phyloP scores from a whole-genome alignment of 176 grass and related monocot genomes.

The Thalia dealbata region DNA sequence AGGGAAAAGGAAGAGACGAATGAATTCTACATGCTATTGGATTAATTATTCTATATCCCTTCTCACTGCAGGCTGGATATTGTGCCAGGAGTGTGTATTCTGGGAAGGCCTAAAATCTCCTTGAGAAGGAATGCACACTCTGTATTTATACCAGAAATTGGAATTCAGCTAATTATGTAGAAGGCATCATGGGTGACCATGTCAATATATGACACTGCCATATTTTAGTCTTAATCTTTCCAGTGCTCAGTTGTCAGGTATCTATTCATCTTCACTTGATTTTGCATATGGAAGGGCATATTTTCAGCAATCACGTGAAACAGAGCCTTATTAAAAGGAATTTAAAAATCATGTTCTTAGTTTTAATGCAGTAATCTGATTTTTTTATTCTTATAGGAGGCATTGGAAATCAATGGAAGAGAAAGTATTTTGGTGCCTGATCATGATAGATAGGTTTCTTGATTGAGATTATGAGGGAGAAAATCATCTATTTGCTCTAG shows the following conservation, averaged over 20 bases:
- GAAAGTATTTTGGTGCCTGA: not conserved
- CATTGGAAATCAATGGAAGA: not conserved
- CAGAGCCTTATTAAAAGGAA: not conserved
- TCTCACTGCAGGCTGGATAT: not conserved
- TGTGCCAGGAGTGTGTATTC: not conserved
- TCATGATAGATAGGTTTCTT: not conserved
- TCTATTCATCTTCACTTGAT: not conserved
- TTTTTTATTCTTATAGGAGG: not conserved
- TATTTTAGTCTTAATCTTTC: not conserved
- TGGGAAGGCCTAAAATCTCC: not conserved
- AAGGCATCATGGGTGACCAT: not conserved
- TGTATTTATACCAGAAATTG: not conserved
- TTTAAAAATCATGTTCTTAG: not conserved
- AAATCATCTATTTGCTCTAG: not conserved
- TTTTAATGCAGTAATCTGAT: not conserved
- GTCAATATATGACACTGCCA: not conserved
- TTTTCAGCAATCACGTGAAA: too few relatives aligned
- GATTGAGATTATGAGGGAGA: not conserved
- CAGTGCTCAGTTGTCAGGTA: not conserved
- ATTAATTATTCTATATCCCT: not conserved
- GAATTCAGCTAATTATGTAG: not conserved
- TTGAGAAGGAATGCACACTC: not conserved
- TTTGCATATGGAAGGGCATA: not conserved
- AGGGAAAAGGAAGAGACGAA: not conserved
- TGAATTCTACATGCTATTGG: not conserved